A percentile compares a stretch with the other conserved stretches of the same genome.
Evolutionary conservation across 495 filamentous ascomycete species (phyloP).

Genomic region (Tricharina praecox): DNA sequence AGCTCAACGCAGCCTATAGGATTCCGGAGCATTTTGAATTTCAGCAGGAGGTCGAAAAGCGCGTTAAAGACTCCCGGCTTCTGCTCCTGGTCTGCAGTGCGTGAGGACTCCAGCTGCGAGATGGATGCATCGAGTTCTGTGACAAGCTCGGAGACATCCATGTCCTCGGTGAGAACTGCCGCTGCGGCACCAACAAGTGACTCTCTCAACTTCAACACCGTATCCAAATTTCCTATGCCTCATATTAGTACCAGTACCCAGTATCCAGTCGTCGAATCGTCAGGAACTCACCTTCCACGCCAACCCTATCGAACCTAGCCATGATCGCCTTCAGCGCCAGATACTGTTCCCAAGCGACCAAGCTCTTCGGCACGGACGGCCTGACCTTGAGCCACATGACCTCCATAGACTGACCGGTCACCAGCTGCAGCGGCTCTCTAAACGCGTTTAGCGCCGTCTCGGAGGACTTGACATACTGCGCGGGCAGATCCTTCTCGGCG

Average conservation of each 20-base stretch:
- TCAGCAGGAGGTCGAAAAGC: constrained; percentile 4
- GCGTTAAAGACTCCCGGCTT: not conserved
- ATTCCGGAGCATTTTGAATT: constrained; percentile 3
- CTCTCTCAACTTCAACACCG: constrained; percentile 27
- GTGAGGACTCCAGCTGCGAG: not conserved
- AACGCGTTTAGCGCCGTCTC: constrained; percentile 33
- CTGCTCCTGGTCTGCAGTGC: not conserved
- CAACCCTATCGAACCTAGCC: constrained; percentile 50
- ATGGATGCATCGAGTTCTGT: not conserved
- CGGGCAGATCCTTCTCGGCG: constrained; percentile 17
- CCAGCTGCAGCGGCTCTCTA: constrained; percentile 37
- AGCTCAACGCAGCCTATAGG: no score
- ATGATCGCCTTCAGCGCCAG: constrained; percentile 51
- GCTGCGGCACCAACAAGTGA: constrained; percentile 38
- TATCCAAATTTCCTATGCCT: constrained; percentile 20
- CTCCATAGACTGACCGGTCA: constrained; percentile 71
- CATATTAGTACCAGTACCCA: no score
- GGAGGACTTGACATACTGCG: constrained; percentile 28
- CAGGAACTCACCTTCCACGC: constrained; percentile 32
- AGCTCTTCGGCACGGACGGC: constrained; percentile 43
- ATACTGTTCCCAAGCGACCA: constrained; percentile 35
- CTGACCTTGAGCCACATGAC: constrained; percentile 56
- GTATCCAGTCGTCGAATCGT: no score
- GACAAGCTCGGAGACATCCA: constrained; percentile 27
- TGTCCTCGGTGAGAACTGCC: constrained; percentile 31